Base-by-base conservation (phyloP, 169 alveolate genomes). In the Plasmodium falciparum region DNA sequence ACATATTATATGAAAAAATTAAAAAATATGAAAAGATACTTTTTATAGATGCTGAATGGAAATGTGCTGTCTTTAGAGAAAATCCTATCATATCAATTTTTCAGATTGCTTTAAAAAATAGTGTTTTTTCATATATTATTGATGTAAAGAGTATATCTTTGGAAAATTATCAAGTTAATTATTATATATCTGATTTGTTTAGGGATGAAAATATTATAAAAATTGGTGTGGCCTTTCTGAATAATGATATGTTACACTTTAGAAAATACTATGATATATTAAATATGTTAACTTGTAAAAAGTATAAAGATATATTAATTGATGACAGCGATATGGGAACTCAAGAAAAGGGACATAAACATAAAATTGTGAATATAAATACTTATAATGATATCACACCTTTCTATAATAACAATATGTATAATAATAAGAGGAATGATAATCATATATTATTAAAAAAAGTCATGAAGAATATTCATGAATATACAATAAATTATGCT, bases 41-140 rank as follows among this genome's bases (percentile, higher is more conserved):
- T 49, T 78, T 78, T 66, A 67, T 78, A 9, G 89, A 78, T 45
- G 76, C 89, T 6, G 89, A 78, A 66, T 78, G 89, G 89, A 78
- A 78, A 29, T 78, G 89, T 59, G 11, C 89, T 0, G 20, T 78
- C 24, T 78, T 78, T 66, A 24, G 89, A n/a, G 89, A 78, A 26
- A 78, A 50, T 7, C 78, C 89, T 3, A 78, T 78, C 8, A 52
- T 78, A 13, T 78, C 89, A 0, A 78, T 78, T 65, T 66, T 78
- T 65, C 89, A 78, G 20, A 70, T 78, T 12, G 89, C 89, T 13
- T 20, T 78, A 12, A 78, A 78, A 58, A 49, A 78, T 78, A 63
- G 7, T 43, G 22, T 39, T 4, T 39, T 66, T 1, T 78, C 78
- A 3, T 78, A 78, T 47, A 78, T 78, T 29, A 65, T 78, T 11